A percentile compares a stretch with the other conserved stretches of the same genome.
Conservation (phyloP, 2,329 filamentous ascomycete species). For the Nothopassalora personata region DNA sequence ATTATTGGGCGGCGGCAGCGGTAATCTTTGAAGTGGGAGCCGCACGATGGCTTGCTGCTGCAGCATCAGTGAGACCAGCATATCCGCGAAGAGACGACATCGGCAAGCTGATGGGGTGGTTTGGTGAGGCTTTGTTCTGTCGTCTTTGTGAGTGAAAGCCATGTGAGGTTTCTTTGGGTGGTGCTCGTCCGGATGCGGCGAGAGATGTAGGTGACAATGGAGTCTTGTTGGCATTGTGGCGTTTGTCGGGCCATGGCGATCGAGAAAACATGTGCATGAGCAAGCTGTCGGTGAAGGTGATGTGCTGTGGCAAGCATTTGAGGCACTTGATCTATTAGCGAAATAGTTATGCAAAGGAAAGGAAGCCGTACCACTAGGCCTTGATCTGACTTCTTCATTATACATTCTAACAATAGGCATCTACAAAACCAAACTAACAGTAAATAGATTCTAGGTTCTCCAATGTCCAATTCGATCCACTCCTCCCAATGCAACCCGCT, state of each 20-base stretch:
- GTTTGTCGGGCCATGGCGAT: background rate
- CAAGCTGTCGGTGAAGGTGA: background rate
- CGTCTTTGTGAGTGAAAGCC: background rate
- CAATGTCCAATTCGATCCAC: background rate
- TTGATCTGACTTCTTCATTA: background rate
- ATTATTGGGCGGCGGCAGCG: background rate
- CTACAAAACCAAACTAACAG: background rate
- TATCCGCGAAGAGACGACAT: background rate
- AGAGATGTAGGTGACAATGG: background rate
- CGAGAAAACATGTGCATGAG: background rate
- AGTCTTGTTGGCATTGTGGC: background rate
- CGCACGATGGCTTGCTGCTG: background rate
- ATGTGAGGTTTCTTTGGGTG: background rate
- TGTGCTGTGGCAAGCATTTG: background rate
- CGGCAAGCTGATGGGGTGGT: background rate
- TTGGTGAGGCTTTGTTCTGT: background rate
- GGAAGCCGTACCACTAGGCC: background rate
- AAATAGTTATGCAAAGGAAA: background rate
- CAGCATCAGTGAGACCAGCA: background rate
- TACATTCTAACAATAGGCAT: background rate
- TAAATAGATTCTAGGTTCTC: background rate
- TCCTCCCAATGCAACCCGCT: background rate
- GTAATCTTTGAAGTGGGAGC: too few species aligned
- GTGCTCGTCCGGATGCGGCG: background rate
- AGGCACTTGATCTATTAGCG: background rate